Evolutionary conservation across 179 eudicot species (phyloP).

Genomic region (Silene coronaria): DNA sequence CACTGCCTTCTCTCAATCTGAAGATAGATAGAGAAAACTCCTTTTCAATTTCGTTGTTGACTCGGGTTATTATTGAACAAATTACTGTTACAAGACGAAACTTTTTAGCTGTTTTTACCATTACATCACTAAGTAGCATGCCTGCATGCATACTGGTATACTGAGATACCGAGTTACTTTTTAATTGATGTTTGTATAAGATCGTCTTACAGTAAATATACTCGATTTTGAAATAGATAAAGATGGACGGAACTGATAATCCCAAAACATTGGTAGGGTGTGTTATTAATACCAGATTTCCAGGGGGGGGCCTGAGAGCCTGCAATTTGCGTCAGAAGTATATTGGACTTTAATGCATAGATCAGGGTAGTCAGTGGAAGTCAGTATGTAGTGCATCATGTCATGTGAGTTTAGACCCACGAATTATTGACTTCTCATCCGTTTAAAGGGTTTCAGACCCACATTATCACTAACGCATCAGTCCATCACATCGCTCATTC

Average conservation of each 20-base stretch:
- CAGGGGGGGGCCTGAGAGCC: background rate
- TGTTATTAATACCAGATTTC: background rate
- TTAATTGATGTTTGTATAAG: background rate
- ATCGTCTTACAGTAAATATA: background rate
- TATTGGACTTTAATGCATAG: background rate
- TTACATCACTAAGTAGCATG: background rate
- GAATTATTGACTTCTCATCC: background rate
- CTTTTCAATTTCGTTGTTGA: background rate
- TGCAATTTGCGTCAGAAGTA: background rate
- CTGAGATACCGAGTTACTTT: background rate
- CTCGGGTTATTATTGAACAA: background rate
- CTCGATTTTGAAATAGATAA: background rate
- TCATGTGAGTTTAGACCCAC: conserved; percentile 7
- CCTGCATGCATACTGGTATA: background rate
- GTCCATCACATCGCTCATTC: background rate
- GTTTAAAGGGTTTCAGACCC: background rate
- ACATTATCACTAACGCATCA: background rate
- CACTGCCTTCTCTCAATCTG: background rate
- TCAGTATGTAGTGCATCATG: no score
- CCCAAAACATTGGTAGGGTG: background rate
- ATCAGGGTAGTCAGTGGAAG: background rate
- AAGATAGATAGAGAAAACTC: background rate
- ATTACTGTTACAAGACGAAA: background rate
- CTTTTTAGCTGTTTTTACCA: background rate
- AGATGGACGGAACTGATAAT: background rate